Evolutionary conservation across 2,329 filamentous ascomycete species (phyloP), one percentile per base, ranked within the genome.

Genomic region (Calonectria pseudoreteaudii): DNA sequence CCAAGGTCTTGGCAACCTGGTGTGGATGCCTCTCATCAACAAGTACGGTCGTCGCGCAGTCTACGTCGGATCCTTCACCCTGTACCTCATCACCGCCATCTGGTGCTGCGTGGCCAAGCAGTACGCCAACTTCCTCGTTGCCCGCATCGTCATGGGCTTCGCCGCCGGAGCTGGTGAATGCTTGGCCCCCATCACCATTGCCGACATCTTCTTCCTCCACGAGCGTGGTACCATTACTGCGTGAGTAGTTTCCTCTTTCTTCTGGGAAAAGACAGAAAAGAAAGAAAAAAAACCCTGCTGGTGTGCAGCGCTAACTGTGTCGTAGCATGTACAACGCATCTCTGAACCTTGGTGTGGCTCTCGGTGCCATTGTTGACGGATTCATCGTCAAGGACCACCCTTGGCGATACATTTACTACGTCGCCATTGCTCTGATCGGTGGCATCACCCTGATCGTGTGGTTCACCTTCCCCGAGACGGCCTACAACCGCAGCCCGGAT

Each of bases 121-220:
- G 30, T 76, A 76, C 23, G 69, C 52, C n/a, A 76, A 71, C 41
- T 72, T 68, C 41, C 58, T 76, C 7, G 74, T 66, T 47, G 74
- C 74, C 4, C 68, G 74, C 2, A 74, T 76, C 28, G 66, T 76
- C 28, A 74, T 76, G 72, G 74, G 74, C 1, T 70, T 74, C 31
- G 74, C 74, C 23, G 70, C 74, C 6, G 74, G 74, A 30, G 72
- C 74, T 31, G 74, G 68, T 11, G 74, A 76, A 36, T 76, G 74
- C 13, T 65, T 86, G 49, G 85, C 86, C 0, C 88, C 88, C 0
- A 80, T 88, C 20, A 89, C 87, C 0, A 88, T 90, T 50, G 82
- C 87, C 8, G 89, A 91, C 72, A 80, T 90, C 23, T 90, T 90
- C 80, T 90, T 89, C 78, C 80, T 90, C 23, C 88, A 91, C 74